These are phyloP conservation scores for Bidens hawaiensis DNA, from an alignment of 140 eudicot genomes.

Conservation along the genomic window DNA sequence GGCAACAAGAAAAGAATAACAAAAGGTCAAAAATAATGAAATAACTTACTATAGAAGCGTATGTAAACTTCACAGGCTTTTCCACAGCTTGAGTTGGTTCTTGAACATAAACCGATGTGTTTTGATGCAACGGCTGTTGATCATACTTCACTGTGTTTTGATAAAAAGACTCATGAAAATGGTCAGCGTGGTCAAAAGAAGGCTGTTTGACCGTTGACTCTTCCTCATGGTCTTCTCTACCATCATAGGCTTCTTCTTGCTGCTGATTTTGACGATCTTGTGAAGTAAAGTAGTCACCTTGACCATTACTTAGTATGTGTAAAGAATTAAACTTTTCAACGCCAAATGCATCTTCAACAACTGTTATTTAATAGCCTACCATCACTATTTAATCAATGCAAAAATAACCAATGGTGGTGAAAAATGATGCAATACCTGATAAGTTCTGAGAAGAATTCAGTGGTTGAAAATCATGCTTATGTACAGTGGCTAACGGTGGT, in stretches of 20 bases:
- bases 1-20: conserved; percentile 7
- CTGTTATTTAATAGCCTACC: too few species aligned
- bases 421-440: conserved; percentile 44
- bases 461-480: conserved; percentile 32
- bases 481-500: conserved; percentile 27
- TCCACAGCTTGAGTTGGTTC: conserved; percentile 51
- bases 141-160: conserved; percentile 22
- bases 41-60: conserved; percentile 77
- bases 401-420: too few species aligned
- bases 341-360: conserved; percentile 58
- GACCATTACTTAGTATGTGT: conserved; percentile 48
- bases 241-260: conserved; percentile 36
- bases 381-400: too few species aligned
- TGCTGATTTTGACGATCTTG: conserved; percentile 46
- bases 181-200: conserved; percentile 40
- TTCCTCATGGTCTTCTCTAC: too few species aligned
- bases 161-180: conserved; percentile 29
- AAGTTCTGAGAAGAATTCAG: conserved; percentile 35
- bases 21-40: conserved; percentile 6
- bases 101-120: conserved; percentile 34
- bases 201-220: too few species aligned
- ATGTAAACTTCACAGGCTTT: conserved; percentile 69
- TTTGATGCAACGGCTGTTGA: conserved; percentile 36
- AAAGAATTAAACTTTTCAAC: conserved; percentile 53
- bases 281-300: conserved; percentile 52